phyloP scores from a whole-genome alignment of 78 protist species.

The Diacronema lutheri region DNA sequence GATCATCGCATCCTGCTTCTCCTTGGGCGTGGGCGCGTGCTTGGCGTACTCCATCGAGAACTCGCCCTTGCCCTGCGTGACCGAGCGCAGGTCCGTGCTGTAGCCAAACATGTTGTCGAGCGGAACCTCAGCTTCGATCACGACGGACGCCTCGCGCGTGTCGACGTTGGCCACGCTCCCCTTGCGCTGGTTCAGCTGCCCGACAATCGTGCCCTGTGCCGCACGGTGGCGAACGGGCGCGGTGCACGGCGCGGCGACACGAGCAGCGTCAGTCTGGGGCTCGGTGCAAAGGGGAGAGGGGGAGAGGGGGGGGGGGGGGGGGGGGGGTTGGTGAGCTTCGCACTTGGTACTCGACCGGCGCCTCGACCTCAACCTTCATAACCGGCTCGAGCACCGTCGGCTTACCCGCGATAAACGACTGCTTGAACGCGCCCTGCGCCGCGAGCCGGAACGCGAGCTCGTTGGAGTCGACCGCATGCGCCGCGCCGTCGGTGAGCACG shows the following conservation, averaged over 20 bases:
- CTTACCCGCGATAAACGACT: conserved; percentile 46
- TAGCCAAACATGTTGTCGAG: conserved; percentile 90
- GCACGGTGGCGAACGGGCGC: no score
- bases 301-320: no score
- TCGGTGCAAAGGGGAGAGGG: no score
- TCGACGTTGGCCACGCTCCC: not conserved
- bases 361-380: conserved; percentile 77
- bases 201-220: not conserved
- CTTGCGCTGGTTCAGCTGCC: not conserved
- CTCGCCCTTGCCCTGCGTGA: conserved; percentile 78
- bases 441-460: conserved; percentile 90
- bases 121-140: conserved; percentile 77
- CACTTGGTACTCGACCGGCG: not conserved
- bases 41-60: conserved; percentile 1
- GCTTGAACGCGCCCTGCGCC: conserved; percentile 40
- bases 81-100: conserved; percentile 82
- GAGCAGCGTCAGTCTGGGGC: no score
- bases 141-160: conserved; percentile 39
- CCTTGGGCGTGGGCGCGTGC: conserved; percentile 31
- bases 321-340: no score
- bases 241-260: no score
- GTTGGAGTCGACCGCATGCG: conserved; percentile 86
- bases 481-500: conserved; percentile 65
- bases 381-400: conserved; percentile 86
- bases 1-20: conserved; percentile 29